These are phyloP conservation scores for Senecio squalidus DNA, from an alignment of 140 eudicot genomes.

Conservation along the genomic window DNA sequence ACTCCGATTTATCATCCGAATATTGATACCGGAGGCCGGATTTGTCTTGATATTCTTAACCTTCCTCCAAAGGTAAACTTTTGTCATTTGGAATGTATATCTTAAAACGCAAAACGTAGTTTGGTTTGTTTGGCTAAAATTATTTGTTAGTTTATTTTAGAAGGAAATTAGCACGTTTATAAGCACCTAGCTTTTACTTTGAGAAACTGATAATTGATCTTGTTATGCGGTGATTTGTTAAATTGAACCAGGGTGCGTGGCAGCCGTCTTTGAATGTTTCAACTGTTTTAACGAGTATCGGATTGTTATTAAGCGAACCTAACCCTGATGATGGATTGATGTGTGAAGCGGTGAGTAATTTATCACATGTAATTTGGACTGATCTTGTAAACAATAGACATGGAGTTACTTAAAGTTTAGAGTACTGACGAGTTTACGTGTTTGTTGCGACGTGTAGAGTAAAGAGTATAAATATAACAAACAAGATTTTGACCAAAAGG, in stretches of 20 bases:
- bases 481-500: constrained; percentile 66
- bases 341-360: constrained; percentile 79
- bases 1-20: constrained; percentile 88
- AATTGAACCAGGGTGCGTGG: constrained; percentile 80
- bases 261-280: constrained; percentile 81
- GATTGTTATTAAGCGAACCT: constrained; percentile 63
- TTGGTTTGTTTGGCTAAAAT: neutral
- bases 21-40: constrained; percentile 76
- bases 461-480: constrained; percentile 77
- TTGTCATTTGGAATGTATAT: neutral
- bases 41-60: constrained; percentile 81
- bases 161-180: no score
- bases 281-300: constrained; percentile 78
- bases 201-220: neutral
- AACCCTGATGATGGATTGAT: constrained; percentile 86
- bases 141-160: no score
- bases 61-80: constrained; percentile 72
- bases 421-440: neutral
- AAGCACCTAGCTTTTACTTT: neutral
- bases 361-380: neutral
- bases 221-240: no score
- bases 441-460: constrained; percentile 44
- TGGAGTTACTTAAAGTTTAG: neutral
- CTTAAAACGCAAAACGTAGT: neutral
- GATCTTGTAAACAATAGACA: neutral